These are phyloP conservation scores for Xylaria sp. DNA, from an alignment of 2,329 filamentous ascomycete genomes.

Conservation along the genomic window DNA sequence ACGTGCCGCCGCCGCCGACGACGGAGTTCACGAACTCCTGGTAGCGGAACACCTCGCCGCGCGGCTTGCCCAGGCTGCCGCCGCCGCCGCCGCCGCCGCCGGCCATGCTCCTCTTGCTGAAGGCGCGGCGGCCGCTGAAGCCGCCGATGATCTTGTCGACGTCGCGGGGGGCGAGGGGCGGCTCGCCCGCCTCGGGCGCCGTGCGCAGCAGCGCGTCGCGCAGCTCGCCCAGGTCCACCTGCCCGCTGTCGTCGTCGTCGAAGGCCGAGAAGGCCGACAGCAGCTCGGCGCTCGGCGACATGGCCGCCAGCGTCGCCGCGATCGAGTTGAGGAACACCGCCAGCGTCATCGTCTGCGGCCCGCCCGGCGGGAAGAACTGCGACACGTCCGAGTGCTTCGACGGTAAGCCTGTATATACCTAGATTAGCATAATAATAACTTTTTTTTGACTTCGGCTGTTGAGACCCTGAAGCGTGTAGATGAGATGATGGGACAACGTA, in stretches of 20 bases:
- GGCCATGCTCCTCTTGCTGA: constrained; percentile 61
- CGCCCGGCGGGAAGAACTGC: constrained; percentile 77
- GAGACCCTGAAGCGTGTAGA: no score
- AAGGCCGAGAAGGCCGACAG: constrained; percentile 92
- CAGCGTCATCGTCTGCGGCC: constrained; percentile 75
- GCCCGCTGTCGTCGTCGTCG: constrained; percentile 92
- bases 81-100: constrained; percentile 28
- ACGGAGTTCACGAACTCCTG: constrained; percentile 83
- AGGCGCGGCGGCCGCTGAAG: constrained; percentile 82
- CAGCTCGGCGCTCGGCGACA: constrained; percentile 80
- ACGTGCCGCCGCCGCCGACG: constrained; percentile 52
- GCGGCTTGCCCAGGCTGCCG: constrained; percentile 55
- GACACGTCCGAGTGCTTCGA: constrained; percentile 71
- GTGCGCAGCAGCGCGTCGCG: constrained; percentile 83
- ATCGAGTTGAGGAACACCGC: constrained; percentile 85
- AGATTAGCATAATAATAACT: no score
- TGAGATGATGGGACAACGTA: constrained; percentile 40
- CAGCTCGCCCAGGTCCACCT: constrained; percentile 82
- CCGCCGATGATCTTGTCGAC: constrained; percentile 86
- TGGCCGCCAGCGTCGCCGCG: constrained; percentile 69
- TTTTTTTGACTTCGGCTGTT: no score
- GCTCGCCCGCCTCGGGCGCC: constrained; percentile 72
- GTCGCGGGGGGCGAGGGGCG: constrained; percentile 68
- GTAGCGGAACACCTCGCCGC: constrained; percentile 91
- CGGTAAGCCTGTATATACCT: constrained; percentile 77